Base-by-base conservation (phyloP, 2,329 filamentous ascomycete genomes). In the Botrytis hyacinthi region DNA sequence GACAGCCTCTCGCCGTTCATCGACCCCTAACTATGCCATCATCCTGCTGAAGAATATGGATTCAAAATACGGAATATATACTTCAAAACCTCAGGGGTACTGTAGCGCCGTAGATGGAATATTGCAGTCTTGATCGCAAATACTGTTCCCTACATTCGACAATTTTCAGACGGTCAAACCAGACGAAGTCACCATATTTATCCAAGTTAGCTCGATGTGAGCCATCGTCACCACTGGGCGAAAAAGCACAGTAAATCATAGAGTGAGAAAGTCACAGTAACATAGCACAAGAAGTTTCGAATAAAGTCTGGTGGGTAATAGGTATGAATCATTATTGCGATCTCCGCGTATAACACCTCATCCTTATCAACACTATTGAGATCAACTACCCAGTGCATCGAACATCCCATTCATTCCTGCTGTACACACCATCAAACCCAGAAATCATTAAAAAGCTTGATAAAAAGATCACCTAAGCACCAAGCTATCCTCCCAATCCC, bases 401-500 rank as follows among this genome's bases (percentile, higher is more conserved):
- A 26, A 7, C 46, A 40, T 54, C 32, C 46, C 22, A 20, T 8
- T 48, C 46, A 54, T 68, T 35, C 16, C 37, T n/a, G 18, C 26
- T 46, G 7, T 32, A 22, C 42, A 63, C 29, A 32, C n/a, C 8
- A 35, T 48, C 29, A 32, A 48, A 26, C 22, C 20, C 6, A 35
- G 14, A 29, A 35, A 20, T 32, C 44, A n/a, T 26, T 32, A 14
- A 26, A 44, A 57, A 37, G 18, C 18, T 14, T 14, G 26, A 32
- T 51, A n/a, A 71, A 26, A 51, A 20, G 8, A 54, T 35, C 32
- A 57, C 14, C 44, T 12, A 66, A 71, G 69, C 69, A 66, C 61
- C 62, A 72, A 72, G 71, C 71, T 46, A 72, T 72, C 71, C 71
- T 72, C 32, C 71, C 71, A 72, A 69, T 69, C 48, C 10, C 46